These are phyloP conservation scores for Skeletonema marinoi DNA, from an alignment of 108 stramenopile genomes.

Conservation along the genomic window DNA sequence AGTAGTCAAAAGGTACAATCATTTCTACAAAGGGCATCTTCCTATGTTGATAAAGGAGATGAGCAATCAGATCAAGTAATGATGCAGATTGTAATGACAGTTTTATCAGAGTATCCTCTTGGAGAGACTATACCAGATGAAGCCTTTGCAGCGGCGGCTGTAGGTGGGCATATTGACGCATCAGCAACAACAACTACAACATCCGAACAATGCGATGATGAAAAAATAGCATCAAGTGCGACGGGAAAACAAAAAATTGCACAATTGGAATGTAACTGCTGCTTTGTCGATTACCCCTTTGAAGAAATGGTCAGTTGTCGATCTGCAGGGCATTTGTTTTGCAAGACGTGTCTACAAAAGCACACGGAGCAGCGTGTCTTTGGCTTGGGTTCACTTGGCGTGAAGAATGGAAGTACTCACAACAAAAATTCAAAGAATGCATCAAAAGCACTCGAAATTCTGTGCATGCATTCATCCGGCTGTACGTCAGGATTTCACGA, in stretches of 20 bases:
- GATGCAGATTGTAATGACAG: constrained; percentile 30
- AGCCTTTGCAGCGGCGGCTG: constrained; percentile 25
- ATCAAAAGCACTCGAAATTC: constrained; percentile 51
- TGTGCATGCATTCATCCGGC: constrained; percentile 73
- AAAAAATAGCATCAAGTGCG: neutral
- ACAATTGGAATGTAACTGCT: constrained; percentile 75
- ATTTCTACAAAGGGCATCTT: constrained; percentile 9
- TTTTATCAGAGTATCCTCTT: constrained; percentile 34
- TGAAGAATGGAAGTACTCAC: constrained; percentile 28
- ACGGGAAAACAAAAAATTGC: constrained; percentile 19
- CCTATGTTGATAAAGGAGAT: constrained; percentile 2
- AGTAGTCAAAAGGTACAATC: constrained; percentile 17
- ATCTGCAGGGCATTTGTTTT: constrained; percentile 81
- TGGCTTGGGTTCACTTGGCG: constrained; percentile 69
- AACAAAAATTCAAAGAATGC: constrained; percentile 26
- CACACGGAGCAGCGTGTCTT: constrained; percentile 80
- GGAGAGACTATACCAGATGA: constrained; percentile 19
- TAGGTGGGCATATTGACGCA: constrained; percentile 17
- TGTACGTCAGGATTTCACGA: constrained; percentile 73
- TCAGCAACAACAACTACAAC: neutral
- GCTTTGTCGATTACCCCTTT: constrained; percentile 67
- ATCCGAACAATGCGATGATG: neutral
- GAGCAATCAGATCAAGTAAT: constrained; percentile 6
- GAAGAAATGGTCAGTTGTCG: constrained; percentile 83
- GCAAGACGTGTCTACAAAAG: constrained; percentile 64